Evolutionary conservation across 2,329 filamentous ascomycete species (phyloP).

Genomic region (Aspergillus spinulosporus): DNA sequence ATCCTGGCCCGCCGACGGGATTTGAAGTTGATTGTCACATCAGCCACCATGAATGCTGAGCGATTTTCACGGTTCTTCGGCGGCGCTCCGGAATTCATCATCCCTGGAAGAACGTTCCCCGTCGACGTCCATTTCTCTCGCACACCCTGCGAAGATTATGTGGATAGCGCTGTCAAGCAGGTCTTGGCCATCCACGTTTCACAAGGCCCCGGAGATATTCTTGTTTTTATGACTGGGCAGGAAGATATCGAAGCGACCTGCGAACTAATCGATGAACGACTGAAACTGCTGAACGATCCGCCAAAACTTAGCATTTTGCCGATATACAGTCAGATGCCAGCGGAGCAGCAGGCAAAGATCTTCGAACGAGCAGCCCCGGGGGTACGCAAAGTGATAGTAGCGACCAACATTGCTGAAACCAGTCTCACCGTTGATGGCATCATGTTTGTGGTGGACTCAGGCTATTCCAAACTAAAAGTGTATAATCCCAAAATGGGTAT

Average conservation of each 20-base stretch:
- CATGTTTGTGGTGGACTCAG: conserved; percentile 97
- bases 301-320: conserved; percentile 92
- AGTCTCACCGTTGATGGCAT: conserved; percentile 98
- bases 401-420: conserved; percentile 97
- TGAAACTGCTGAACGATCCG: conserved; percentile 88
- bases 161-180: conserved; percentile 94
- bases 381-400: conserved; percentile 94
- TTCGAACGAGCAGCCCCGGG: conserved; percentile 89
- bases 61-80: conserved; percentile 95
- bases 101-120: conserved; percentile 92
- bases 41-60: conserved; percentile 97
- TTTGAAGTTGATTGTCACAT: conserved; percentile 94
- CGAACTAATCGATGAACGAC: conserved; percentile 82
- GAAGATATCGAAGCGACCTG: conserved; percentile 98
- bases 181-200: conserved; percentile 94
- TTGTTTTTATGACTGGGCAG: conserved; percentile 99
- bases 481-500: conserved; percentile 99
- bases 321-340: conserved; percentile 99
- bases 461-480: conserved; percentile 96
- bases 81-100: conserved; percentile 92
- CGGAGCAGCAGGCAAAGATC: conserved; percentile 95
- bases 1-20: conserved; percentile 85
- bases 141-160: conserved; percentile 95
- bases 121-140: conserved; percentile 95
- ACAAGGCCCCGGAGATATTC: conserved; percentile 86